Evolutionary conservation across 768 basidiomycete genomes (phyloP).

Genomic region (Termitomyces eurrhizus): DNA sequence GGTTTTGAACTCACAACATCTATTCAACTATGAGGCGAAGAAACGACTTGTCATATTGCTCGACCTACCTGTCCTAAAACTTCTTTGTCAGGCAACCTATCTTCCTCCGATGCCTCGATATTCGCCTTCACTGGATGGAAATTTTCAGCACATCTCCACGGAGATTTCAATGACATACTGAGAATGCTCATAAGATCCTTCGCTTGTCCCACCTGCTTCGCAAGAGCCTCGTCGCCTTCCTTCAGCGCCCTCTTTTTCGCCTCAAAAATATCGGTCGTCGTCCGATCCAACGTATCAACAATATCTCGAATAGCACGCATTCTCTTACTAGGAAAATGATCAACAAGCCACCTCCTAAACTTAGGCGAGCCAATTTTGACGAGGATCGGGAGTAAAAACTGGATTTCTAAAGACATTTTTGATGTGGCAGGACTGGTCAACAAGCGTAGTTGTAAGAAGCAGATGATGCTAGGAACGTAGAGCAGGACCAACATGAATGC

Average conservation of each 20-base stretch:
- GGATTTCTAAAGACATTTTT: not conserved
- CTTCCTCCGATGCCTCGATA: too few relatives aligned
- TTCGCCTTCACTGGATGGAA: too few relatives aligned
- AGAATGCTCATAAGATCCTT: slow-evolving; percentile 3
- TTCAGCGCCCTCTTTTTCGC: not conserved
- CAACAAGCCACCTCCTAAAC: slow-evolving; percentile 1
- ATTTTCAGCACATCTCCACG: not conserved
- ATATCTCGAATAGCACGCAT: not conserved
- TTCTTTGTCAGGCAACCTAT: too few relatives aligned
- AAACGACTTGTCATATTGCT: too few relatives aligned
- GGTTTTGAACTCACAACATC: too few relatives aligned
- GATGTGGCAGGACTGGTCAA: not conserved
- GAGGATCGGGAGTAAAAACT: not conserved
- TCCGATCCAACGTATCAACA: slow-evolving; percentile 1
- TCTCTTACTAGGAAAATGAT: slow-evolving; percentile 1
- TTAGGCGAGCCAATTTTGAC: slow-evolving; percentile 1
- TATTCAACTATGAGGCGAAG: too few relatives aligned
- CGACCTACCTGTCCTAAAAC: too few relatives aligned
- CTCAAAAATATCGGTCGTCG: not conserved
- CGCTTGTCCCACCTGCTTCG: not conserved
- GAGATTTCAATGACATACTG: not conserved
- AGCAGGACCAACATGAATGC: not conserved
- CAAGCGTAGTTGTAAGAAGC: not conserved
- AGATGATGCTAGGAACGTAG: not conserved
- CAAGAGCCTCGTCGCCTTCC: slow-evolving; percentile 1